Conservation (phyloP, 257 asterid species). For the Scutellaria baicalensis region DNA sequence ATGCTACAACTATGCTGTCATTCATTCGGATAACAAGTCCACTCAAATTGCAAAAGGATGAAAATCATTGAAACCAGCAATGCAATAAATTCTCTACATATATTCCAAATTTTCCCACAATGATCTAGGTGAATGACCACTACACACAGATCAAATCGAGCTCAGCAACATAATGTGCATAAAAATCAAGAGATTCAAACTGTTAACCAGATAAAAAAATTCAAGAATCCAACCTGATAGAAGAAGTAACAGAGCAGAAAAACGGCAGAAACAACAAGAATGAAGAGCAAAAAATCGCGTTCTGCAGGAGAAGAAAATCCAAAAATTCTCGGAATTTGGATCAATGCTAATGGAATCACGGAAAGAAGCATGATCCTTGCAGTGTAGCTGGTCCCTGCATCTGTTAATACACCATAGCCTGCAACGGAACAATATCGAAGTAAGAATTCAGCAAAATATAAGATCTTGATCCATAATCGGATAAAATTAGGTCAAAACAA, state of each 20-base stretch:
- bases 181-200: neutral
- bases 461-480: neutral
- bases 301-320: constrained; percentile 17
- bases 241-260: constrained; percentile 47
- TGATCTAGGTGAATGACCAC: neutral
- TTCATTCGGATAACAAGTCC: neutral
- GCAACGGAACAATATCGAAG: neutral
- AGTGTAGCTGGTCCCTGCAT: constrained; percentile 33
- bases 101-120: neutral
- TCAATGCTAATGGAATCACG: constrained; percentile 36
- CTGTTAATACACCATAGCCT: constrained; percentile 49
- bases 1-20: neutral
- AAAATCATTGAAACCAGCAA: neutral
- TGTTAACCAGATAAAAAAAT: neutral
- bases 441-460: neutral
- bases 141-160: neutral
- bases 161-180: neutral
- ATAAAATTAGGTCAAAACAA: neutral
- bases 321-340: constrained; percentile 30
- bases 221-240: constrained; percentile 45
- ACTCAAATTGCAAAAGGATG: neutral
- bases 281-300: constrained; percentile 17
- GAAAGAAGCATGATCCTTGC: constrained; percentile 55
- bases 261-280: constrained; percentile 33
- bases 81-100: neutral